Evolutionary conservation across 495 filamentous ascomycete species (phyloP).

Genomic region (Haplographium delicatum): DNA sequence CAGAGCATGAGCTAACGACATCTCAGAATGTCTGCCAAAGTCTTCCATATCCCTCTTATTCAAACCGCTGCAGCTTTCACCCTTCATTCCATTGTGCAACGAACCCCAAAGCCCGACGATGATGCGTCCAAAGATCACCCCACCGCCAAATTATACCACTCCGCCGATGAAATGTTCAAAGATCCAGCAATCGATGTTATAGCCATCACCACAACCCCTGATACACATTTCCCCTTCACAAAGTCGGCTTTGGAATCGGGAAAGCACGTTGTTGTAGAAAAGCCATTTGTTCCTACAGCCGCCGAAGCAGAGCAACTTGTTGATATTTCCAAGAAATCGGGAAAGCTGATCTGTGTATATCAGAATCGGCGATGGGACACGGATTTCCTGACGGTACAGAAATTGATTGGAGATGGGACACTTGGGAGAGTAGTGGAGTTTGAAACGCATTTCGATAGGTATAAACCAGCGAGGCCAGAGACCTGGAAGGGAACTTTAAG

Average conservation of each 20-base stretch:
- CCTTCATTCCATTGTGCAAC: constrained; percentile 76
- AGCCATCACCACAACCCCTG: constrained; percentile 69
- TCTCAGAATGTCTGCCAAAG: constrained; percentile 69
- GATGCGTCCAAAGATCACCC: constrained; percentile 65
- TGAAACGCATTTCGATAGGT: constrained; percentile 81
- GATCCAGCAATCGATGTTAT: constrained; percentile 66
- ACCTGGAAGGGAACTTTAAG: constrained; percentile 65
- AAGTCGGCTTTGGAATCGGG: constrained; percentile 64
- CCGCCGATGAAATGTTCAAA: constrained; percentile 55
- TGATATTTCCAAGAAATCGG: constrained; percentile 53
- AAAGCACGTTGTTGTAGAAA: constrained; percentile 86
- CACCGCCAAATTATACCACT: constrained; percentile 56
- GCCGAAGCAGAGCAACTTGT: constrained; percentile 68
- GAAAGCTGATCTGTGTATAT: constrained; percentile 69
- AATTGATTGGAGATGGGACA: constrained; percentile 47
- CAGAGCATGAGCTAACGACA: constrained; percentile 15
- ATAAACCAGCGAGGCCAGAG: constrained; percentile 50
- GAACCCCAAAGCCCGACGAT: constrained; percentile 58
- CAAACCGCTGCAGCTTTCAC: constrained; percentile 55
- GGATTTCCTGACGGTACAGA: constrained; percentile 73
- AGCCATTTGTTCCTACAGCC: constrained; percentile 75
- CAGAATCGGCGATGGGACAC: constrained; percentile 86
- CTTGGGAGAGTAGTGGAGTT: constrained; percentile 72
- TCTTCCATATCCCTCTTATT: constrained; percentile 90
- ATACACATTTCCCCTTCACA: constrained; percentile 64